Base-by-base conservation (phyloP, 805 yeast species). In the Dipodascopsis uninucleata region DNA sequence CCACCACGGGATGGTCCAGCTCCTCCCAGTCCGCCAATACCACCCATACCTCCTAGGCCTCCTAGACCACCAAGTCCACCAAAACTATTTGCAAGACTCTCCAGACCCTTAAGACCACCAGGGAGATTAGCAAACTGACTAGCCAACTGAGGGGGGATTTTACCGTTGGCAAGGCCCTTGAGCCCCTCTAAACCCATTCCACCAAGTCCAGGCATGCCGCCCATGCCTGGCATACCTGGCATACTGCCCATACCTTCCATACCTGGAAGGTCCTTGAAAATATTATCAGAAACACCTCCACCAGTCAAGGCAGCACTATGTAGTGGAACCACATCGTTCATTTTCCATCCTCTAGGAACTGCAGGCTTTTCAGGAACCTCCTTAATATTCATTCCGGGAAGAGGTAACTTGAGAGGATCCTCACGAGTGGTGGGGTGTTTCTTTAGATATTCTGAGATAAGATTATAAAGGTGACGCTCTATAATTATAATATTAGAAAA, bases 271-370 rank as follows among this genome's bases (percentile, higher is more conserved):
- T 45, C 57, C 29, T 53, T 45, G 35, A 53, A 53, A 49, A 60
- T 53, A 37, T 65, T 61, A 26, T 65, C 86, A 1, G 88, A 79
- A 73, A 81, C 79, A 40, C 96, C 96, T 58, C 85, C 87, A 24
- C 85, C 89, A 72, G 85, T 75, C 34, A 89, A 74, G 35, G 82
- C 79, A 16, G 82, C 79, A 42, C 94, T 82, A 58, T 82, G 87
- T 24, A 87, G 72, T n/a, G 98, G 98, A 10, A 89, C 86, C 35
- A 90, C 80, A 1, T 81, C 77, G 64, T 85, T 86, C 85, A 89
- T 83, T 58, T 74, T 78, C 72, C 85, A 83, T 9, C 96, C 96
- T 56, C 79, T 77, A n/a, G 94, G 96, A 45, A 67, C 71, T 8
- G 95, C 95, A 34, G 58, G 82, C 64, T 65, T 76, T 71, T 56